Base-by-base conservation (phyloP, 148 eudicot species). In the Camellia lanceoleosa region DNA sequence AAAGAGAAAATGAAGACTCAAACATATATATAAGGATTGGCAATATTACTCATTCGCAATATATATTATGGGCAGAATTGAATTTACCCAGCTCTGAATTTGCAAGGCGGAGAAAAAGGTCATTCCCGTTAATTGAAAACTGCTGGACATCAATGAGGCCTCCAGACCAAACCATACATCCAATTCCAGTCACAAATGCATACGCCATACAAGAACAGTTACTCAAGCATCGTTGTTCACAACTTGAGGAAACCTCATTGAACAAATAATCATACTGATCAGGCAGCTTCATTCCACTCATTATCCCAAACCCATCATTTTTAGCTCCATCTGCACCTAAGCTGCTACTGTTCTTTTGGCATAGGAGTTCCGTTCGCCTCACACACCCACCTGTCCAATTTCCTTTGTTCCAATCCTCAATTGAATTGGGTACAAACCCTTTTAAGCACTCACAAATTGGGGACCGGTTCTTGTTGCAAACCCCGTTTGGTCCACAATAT, bases 191-290 rank as follows among this genome's bases (percentile, higher is more conserved):
- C 63, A 60, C 71, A 85, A 64, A 87, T 7, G 89, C 77, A 79
- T 82, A 88, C 16, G 87, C 88, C 60, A 79, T 14, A 30, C 93
- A 88, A 0, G 87, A 82, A 59, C 93, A 90, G 2, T 80, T 81
- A 3, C 38, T 78, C 73, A 58, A 13, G 76, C 93, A 88, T 68
- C 68, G 46, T 1, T 14, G 74, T 38, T 15, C 8, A 56, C 91
- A 90, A 1, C 68, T 72, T 2, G 51, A 52, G 8, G 51, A 30
- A 2, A 7, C 41, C 63, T 54, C 66, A 76, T 81, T 68, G 63
- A 12, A 83, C 81, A 58, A 49, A 14, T 72, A 51, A 11, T 5
- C 42, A 8, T 13, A 19, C 23, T 54, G 72, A 61, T 87, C 84
- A 9, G 92, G 92, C n/a, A 86, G 80, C 59, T 86, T 84, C 77